Evolutionary conservation across 2,329 filamentous ascomycete species (phyloP).

Genomic region (Aspergillus brasiliensis): DNA sequence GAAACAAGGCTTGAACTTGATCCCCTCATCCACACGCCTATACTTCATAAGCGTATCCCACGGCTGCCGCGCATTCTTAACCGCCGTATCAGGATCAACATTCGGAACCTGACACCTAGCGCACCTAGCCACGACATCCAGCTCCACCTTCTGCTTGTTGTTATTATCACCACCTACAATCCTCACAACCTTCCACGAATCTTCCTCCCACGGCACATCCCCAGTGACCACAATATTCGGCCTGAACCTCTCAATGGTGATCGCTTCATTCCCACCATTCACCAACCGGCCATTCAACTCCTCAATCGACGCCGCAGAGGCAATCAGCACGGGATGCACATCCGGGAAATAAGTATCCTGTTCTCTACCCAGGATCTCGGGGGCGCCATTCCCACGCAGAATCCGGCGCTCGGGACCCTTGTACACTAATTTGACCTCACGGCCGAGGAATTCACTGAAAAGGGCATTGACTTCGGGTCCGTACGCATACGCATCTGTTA

Average conservation of each 20-base stretch:
- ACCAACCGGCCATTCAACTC: constrained; percentile 60
- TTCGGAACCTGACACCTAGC: constrained; percentile 65
- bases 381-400: constrained; percentile 58
- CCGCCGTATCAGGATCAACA: constrained; percentile 64
- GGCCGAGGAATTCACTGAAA: constrained; percentile 60
- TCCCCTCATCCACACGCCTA: constrained; percentile 60
- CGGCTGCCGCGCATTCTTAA: constrained; percentile 60
- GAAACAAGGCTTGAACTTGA: constrained; percentile 67
- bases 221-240: constrained; percentile 65
- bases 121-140: constrained; percentile 63
- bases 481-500: constrained; percentile 62
- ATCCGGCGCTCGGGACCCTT: constrained; percentile 62
- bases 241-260: constrained; percentile 64
- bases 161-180: constrained; percentile 15
- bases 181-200: constrained; percentile 63
- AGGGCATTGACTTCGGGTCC: constrained; percentile 52
- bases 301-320: constrained; percentile 56
- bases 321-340: constrained; percentile 59
- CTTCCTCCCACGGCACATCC: constrained; percentile 61
- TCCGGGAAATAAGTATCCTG: constrained; percentile 63
- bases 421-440: constrained; percentile 60
- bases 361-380: constrained; percentile 55
- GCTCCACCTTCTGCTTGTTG: constrained; percentile 32
- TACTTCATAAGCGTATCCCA: constrained; percentile 66
- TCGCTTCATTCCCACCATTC: constrained; percentile 45